These are phyloP conservation scores for Fusarium sulawesiense DNA, from an alignment of 2,329 filamentous ascomycete species.

Conservation along the genomic window DNA sequence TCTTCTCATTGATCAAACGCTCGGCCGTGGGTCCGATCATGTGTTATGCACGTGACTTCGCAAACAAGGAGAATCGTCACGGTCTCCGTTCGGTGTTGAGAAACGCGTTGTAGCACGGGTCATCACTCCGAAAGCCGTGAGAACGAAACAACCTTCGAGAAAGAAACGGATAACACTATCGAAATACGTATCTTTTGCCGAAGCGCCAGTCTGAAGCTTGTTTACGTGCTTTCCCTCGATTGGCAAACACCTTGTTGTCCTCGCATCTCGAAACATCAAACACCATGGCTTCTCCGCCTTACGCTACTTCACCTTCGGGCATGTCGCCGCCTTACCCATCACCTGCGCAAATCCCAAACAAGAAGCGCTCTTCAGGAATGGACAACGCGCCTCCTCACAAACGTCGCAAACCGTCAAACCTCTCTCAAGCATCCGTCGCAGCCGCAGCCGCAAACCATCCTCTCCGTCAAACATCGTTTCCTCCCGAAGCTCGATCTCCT, in stretches of 20 bases:
- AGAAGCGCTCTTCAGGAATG: slow-evolving; percentile 70
- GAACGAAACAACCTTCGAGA: neutral
- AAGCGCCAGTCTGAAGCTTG: neutral
- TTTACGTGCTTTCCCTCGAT: neutral
- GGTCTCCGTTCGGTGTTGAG: slow-evolving; percentile 10
- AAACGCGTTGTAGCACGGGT: slow-evolving; percentile 32
- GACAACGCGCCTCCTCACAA: slow-evolving; percentile 66
- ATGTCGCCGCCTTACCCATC: slow-evolving; percentile 67
- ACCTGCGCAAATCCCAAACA: slow-evolving; percentile 62
- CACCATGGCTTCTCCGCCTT: slow-evolving; percentile 68
- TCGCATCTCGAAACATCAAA: neutral
- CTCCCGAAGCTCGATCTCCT: slow-evolving; percentile 69
- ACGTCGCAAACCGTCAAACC: slow-evolving; percentile 76
- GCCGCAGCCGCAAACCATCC: slow-evolving; percentile 67
- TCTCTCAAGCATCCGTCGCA: slow-evolving; percentile 66
- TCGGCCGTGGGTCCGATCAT: slow-evolving; percentile 30
- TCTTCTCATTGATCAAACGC: slow-evolving; percentile 1
- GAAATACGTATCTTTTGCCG: neutral
- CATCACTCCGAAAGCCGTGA: slow-evolving; percentile 26
- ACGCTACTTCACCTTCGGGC: slow-evolving; percentile 61
- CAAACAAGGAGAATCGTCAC: slow-evolving; percentile 1
- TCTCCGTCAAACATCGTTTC: slow-evolving; percentile 84
- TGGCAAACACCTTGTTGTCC: neutral
- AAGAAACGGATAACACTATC: neutral
- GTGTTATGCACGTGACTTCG: slow-evolving; percentile 15